phyloP scores from a whole-genome alignment of 2,329 filamentous ascomycete genomes.

The Monosporascus sp. region DNA sequence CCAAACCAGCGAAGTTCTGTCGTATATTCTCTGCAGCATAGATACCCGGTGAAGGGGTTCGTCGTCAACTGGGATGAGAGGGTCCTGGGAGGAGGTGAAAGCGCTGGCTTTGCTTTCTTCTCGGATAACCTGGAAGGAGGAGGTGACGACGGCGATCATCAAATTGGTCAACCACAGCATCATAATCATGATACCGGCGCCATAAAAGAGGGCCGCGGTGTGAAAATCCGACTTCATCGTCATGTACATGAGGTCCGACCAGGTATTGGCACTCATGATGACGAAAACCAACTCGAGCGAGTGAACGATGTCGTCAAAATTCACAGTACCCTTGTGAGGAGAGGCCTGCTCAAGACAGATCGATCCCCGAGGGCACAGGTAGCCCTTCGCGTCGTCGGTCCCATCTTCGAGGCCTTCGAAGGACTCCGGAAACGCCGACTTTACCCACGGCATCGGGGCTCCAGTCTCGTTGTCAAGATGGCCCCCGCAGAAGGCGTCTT shows the following conservation, averaged over 20 bases:
- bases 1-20: constrained; percentile 73
- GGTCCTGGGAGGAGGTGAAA: constrained; percentile 70
- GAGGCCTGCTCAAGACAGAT: constrained; percentile 74
- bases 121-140: constrained; percentile 95
- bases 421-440: constrained; percentile 27
- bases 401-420: constrained; percentile 45
- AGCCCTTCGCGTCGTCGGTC: constrained; percentile 65
- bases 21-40: constrained; percentile 63
- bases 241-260: constrained; percentile 89
- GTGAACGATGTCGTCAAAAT: constrained; percentile 90
- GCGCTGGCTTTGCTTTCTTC: constrained; percentile 94
- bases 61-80: constrained; percentile 31
- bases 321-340: constrained; percentile 80
- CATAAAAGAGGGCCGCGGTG: constrained; percentile 73
- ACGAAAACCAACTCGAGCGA: constrained; percentile 94
- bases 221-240: constrained; percentile 90
- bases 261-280: constrained; percentile 97
- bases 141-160: constrained; percentile 92
- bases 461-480: constrained; percentile 60
- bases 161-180: constrained; percentile 96
- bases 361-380: constrained; percentile 78
- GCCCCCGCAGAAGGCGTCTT: constrained; percentile 80
- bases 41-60: constrained; percentile 37
- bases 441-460: constrained; percentile 61
- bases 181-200: constrained; percentile 76